phyloP scores from a whole-genome alignment of 2,329 filamentous ascomycete genomes.

The Rhinocladiella mackenziei region DNA sequence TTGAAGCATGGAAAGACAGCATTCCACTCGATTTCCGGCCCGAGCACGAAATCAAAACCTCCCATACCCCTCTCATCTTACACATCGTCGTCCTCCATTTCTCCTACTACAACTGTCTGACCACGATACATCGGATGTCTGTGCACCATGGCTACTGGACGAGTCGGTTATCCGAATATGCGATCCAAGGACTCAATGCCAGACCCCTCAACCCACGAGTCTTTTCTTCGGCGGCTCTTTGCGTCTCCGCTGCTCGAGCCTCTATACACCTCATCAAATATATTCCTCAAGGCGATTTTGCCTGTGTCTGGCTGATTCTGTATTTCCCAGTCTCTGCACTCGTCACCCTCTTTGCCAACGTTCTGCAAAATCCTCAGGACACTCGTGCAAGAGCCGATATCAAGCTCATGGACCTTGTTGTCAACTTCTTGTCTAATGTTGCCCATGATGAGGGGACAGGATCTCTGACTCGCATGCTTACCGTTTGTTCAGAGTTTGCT shows the following conservation, averaged over 20 bases:
- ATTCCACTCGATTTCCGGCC: slow-evolving; percentile 97
- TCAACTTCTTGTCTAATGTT: slow-evolving; percentile 84
- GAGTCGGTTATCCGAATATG: slow-evolving; percentile 87
- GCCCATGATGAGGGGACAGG: slow-evolving; percentile 86
- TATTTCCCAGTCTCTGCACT: slow-evolving; percentile 96
- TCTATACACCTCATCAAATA: slow-evolving; percentile 94
- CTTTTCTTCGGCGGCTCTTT: slow-evolving; percentile 88
- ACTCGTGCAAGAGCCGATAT: slow-evolving; percentile 82
- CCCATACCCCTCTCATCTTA: slow-evolving; percentile 86
- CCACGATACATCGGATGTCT: slow-evolving; percentile 97
- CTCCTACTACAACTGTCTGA: slow-evolving; percentile 95
- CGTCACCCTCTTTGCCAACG: slow-evolving; percentile 93
- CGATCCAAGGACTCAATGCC: slow-evolving; percentile 88
- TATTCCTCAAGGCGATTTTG: slow-evolving; percentile 89
- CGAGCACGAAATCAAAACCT: slow-evolving; percentile 90
- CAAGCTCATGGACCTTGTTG: slow-evolving; percentile 85
- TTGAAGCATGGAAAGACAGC: slow-evolving; percentile 94
- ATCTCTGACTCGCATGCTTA: slow-evolving; percentile 88
- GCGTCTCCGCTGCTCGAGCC: slow-evolving; percentile 85
- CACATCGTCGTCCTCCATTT: slow-evolving; percentile 95
- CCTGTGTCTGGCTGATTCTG: slow-evolving; percentile 92
- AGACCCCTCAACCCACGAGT: slow-evolving; percentile 87
- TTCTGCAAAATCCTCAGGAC: slow-evolving; percentile 91
- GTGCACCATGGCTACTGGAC: slow-evolving; percentile 99
- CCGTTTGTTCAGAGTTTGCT: slow-evolving; percentile 93